These are phyloP conservation scores for Rhynchosporium graminicola DNA, from an alignment of 2,329 filamentous ascomycete genomes.

Conservation along the genomic window DNA sequence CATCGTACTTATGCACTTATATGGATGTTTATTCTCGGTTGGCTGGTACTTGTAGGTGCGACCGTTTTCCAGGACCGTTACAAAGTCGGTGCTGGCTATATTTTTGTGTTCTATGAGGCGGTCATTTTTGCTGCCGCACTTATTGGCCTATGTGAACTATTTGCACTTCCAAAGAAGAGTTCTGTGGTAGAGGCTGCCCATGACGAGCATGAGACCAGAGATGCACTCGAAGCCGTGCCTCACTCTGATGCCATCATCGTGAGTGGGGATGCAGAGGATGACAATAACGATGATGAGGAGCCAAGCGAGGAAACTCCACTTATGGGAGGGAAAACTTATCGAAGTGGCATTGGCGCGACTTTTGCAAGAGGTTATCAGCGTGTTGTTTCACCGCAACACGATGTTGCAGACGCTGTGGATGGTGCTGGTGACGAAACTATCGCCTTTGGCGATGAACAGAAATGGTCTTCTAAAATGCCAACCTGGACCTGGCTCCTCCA, in stretches of 20 bases:
- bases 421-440: constrained; percentile 41
- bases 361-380: constrained; percentile 55
- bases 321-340: constrained; percentile 44
- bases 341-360: constrained; percentile 57
- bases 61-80: constrained; percentile 77
- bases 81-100: constrained; percentile 75
- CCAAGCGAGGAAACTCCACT: constrained; percentile 58
- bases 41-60: constrained; percentile 69
- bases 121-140: constrained; percentile 73
- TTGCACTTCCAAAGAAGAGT: constrained; percentile 71
- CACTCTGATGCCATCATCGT: constrained; percentile 44
- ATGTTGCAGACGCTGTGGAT: constrained; percentile 34
- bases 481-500: constrained; percentile 88
- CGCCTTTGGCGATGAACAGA: constrained; percentile 72
- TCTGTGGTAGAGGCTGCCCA: constrained; percentile 64
- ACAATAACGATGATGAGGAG: constrained; percentile 31
- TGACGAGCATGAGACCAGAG: constrained; percentile 49
- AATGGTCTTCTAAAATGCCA: constrained; percentile 79
- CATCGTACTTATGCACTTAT: constrained; percentile 78
- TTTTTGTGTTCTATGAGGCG: constrained; percentile 77
- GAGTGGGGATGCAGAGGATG: constrained; percentile 37
- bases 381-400: constrained; percentile 32
- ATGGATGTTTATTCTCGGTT: constrained; percentile 80
- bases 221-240: constrained; percentile 41
- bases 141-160: constrained; percentile 78